These are phyloP conservation scores for Pichia cephalocereana DNA, from an alignment of 805 yeast genomes.

Conservation along the genomic window DNA sequence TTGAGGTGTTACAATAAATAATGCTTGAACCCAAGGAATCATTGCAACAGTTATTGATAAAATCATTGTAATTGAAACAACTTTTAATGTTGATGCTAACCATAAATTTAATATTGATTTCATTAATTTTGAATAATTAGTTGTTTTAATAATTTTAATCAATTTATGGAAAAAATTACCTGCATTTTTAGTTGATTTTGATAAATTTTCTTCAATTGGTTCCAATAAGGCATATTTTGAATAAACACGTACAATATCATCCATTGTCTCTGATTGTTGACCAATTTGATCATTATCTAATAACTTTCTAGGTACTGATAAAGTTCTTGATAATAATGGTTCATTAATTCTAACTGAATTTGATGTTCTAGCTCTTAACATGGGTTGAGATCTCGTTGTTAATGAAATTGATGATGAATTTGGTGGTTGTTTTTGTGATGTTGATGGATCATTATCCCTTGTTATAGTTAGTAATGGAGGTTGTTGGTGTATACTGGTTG, in stretches of 20 bases:
- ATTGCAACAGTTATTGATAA: conserved; percentile 58
- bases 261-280: conserved; percentile 27
- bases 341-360: not conserved
- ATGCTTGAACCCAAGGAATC: conserved; percentile 76
- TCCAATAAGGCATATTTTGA: conserved; percentile 34
- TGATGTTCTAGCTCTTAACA: not conserved
- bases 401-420: not conserved
- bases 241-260: conserved; percentile 41
- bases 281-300: conserved; percentile 14
- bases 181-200: not conserved
- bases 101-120: conserved; percentile 6
- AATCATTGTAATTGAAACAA: conserved; percentile 65
- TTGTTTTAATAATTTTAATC: not conserved
- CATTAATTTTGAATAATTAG: conserved; percentile 3
- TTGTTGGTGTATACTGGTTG: not conserved
- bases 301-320: conserved; percentile 14
- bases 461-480: not conserved
- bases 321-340: conserved; percentile 4
- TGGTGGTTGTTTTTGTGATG: not conserved
- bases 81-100: conserved; percentile 47
- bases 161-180: conserved; percentile 1
- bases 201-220: conserved; percentile 9
- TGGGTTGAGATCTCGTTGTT: not conserved
- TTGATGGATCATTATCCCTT: not conserved
- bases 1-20: conserved; percentile 44